Conservation (phyloP, 1,139 yeast species). For the Entelexis paramagnoliae region DNA sequence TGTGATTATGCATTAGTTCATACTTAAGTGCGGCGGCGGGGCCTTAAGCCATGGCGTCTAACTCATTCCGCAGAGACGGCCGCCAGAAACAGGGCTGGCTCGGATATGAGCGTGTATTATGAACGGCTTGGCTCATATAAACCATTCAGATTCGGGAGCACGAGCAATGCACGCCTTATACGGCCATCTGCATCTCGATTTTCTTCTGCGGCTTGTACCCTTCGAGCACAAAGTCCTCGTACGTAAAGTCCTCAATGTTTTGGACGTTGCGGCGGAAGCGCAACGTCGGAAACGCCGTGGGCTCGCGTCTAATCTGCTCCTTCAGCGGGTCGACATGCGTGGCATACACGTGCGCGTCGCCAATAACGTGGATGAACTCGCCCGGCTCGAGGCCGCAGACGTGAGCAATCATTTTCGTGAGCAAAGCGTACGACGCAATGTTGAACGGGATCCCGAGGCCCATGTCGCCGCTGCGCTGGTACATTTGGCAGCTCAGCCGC, state of each 20-base stretch:
- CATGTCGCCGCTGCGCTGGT: constrained; percentile 98
- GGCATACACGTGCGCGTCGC: constrained; percentile 89
- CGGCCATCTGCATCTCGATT: constrained; percentile 80
- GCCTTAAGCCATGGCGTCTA: too few species aligned
- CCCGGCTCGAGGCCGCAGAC: constrained; percentile 91
- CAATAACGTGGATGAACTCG: constrained; percentile 88
- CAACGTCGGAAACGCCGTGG: constrained; percentile 71
- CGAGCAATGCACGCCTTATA: too few species aligned
- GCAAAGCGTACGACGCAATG: constrained; percentile 87
- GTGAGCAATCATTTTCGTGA: constrained; percentile 91
- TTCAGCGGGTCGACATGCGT: constrained; percentile 88
- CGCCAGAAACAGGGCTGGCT: too few species aligned
- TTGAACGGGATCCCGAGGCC: constrained; percentile 98
- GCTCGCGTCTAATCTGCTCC: constrained; percentile 63
- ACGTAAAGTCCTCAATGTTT: constrained; percentile 74
- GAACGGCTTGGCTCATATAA: too few species aligned
- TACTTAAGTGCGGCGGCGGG: too few species aligned
- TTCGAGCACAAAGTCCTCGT: constrained; percentile 71
- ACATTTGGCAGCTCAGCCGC: constrained; percentile 68
- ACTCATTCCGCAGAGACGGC: too few species aligned
- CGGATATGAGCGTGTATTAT: too few species aligned
- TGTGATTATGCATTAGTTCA: too few species aligned
- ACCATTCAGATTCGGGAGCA: too few species aligned
- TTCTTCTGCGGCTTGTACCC: constrained; percentile 73
- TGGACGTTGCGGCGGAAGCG: constrained; percentile 55